Evolutionary conservation across 176 grass and related monocot genomes (phyloP).

Genomic region (Eremochloa ophiuroides): DNA sequence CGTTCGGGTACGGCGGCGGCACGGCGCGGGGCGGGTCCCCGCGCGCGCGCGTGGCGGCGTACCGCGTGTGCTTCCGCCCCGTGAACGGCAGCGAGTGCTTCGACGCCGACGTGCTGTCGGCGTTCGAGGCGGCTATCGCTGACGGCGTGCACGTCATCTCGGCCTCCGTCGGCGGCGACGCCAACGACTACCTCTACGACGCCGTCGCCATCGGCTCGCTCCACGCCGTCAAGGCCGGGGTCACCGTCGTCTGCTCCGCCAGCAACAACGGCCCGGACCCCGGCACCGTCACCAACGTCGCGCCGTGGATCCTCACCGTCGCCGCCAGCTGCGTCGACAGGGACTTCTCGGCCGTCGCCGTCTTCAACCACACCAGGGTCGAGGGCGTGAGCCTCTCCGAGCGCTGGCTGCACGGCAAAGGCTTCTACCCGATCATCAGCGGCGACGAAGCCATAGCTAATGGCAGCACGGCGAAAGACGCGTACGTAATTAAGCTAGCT

Average conservation of each 20-base stretch:
- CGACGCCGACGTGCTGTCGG: conserved; percentile 61
- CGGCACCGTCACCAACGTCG: conserved; percentile 40
- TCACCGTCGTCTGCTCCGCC: conserved; percentile 72
- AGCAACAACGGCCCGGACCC: conserved; percentile 48
- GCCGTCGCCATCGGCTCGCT: conserved; percentile 56
- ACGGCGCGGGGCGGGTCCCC: conserved; percentile 68
- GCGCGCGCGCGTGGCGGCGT: conserved; percentile 50
- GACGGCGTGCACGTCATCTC: conserved; percentile 70
- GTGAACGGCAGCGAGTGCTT: conserved; percentile 53
- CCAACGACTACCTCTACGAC: conserved; percentile 26
- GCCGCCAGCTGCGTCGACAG: conserved; percentile 52
- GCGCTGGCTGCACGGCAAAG: conserved; percentile 21
- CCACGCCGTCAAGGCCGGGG: conserved; percentile 52
- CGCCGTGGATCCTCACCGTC: conserved; percentile 76
- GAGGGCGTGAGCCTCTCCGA: conserved; percentile 69
- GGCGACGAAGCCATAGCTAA: conserved; percentile 25
- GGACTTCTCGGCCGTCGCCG: conserved; percentile 41
- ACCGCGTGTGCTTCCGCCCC: conserved; percentile 64
- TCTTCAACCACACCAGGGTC: conserved; percentile 29
- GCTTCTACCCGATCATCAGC: conserved; percentile 45
- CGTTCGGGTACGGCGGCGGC: conserved; percentile 47
- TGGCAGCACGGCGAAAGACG: background rate
- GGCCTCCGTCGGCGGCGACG: conserved; percentile 52
- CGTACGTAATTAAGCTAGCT: no score
- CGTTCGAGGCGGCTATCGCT: conserved; percentile 66